Evolutionary conservation across 768 basidiomycete species (phyloP), one percentile per base, ranked within the genome.

Genomic region (Macrolepiota dolichaula): DNA sequence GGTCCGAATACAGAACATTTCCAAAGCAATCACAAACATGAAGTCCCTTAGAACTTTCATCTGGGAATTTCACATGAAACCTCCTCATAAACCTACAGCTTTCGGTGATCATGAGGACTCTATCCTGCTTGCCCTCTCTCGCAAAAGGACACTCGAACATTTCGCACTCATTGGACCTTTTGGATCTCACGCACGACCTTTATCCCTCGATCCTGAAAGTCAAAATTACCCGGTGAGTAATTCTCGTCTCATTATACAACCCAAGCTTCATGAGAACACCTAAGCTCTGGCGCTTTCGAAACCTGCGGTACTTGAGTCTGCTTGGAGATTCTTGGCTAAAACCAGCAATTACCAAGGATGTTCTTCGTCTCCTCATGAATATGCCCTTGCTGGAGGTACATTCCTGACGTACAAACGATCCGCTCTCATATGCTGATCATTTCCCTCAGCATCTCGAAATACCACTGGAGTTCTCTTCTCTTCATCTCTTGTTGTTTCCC

Each of bases 391-490:
- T 76, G 51, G 73, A 76, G 67, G 72, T 71, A 64, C 24, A 67
- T 62, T 27, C 19, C n/a, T 10, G 25, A 29, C 22, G 5, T 32
- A 27, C 44, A 3, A 40, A n/a, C 13, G 1, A 13, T 38, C 40
- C 44, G 12, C 37, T 51, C 59, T 58, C 32, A 47, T 49, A 13
- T 19, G 24, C 36, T 62, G 25, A 35, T 19, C 17, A 15, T 27
- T 29, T 51, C 37, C 49, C 36, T 12, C 57, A 82, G 79, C 73
- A 73, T 55, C 69, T 84, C 35, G 74, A 79, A 67, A 67, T 82
- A 5, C 82, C 82, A 19, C 73, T 81, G 64, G 81, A 84, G 62
- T 74, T 81, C 53, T 64, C 67, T 12, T 67, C 72, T 11, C 72
- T 82, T 40, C 66, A 69, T 11, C 70, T 74, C 11, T 74, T 74